Evolutionary conservation across 2,329 filamentous ascomycete genomes (phyloP), one percentile per base, ranked within the genome.

Genomic region (Nemania diffusa): DNA sequence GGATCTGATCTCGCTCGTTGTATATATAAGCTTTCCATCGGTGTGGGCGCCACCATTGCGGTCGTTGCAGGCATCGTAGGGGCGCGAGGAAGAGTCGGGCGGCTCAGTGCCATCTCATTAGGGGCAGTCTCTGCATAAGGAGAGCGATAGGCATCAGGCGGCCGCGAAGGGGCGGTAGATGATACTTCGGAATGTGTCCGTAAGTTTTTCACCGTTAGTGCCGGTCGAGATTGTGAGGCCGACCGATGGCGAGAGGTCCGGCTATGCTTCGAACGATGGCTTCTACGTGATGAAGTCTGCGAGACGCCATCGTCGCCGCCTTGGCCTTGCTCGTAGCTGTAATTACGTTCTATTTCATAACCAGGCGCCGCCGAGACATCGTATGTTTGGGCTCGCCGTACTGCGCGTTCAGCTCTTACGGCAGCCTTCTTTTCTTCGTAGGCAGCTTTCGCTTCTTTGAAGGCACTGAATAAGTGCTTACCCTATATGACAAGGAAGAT

Each of bases 361-460:
- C 74, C 73, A 34, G 72, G 72, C 64, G 69, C 72, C 69, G 59
- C 67, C 62, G 72, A 63, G 52, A 78, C 77, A 65, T 86, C 82
- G 69, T 83, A 85, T 3, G 85, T 90, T 70, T 90, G 86, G 62
- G 90, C 85, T 75, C 90, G 89, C 74, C 89, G 87, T 51, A 78
- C 70, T n/a, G 78, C 77, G 15, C 82, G 82, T 72, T 92, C 88
- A 22, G 90, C 88, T 78, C 89, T 90, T 73, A 97, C 86, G 73
- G 94, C 89, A 6, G 92, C 91, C 79, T 97, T 97, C 77, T 92
- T 92, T 76, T 97, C 93, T 64, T 90, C 87, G 81, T 98, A 98
- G 65, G 92, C 92, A 61, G 90, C 89, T 78, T 93, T 93, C 70
- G 94, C 95, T 78, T 97, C 94, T 79, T 93, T 97, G 85, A 97